Base-by-base conservation (phyloP, 2,329 filamentous ascomycete genomes). In the Knoxdaviesia proteae region DNA sequence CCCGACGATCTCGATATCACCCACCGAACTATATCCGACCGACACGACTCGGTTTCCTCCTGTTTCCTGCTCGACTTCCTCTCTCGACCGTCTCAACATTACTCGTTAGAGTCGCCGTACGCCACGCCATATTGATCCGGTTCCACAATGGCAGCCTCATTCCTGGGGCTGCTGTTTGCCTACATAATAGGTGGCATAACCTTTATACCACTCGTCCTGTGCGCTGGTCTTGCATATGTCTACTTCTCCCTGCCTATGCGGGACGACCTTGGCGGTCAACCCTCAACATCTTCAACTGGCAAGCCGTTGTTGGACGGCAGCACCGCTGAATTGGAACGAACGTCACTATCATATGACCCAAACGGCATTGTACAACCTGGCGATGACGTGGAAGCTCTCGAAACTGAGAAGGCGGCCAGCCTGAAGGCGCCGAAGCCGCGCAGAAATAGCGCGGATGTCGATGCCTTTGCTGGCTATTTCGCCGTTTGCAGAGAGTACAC, bases 401-500 rank as follows among this genome's bases (percentile, higher is more conserved):
- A 76, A 49, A 68, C 69, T 7, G 71, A 72, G 47, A 69, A 69
- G 50, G 65, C 68, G 49, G 61, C 60, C 39, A 59, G 71, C 49
- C 74, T 69, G 43, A 73, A 79, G 37, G 73, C 79, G 46, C 66
- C 69, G 51, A 76, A 73, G 53, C 58, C 69, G 34, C 61, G 64
- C 38, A 49, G 59, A 34, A 60, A 67, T 20, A 68, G 76, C 48
- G 3, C 20, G 3, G 79, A 84, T 45, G 67, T 75, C 34, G 84
- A 92, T 54, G 81, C 86, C 36, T 83, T 84, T 2, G 82, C 86
- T 6, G 87, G 86, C 11, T 94, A 92, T 61, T 94, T 94, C 58
- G 84, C 86, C n/a, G 84, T 94, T 10, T 92, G 83, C 56, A 74
- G 87, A 55, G 86, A 94, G 62, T 94, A 90, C 60, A 82, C 84